Evolutionary conservation across 2,329 filamentous ascomycete genomes (phyloP), one percentile per base, ranked within the genome.

Genomic region (Diaporthe sp.): DNA sequence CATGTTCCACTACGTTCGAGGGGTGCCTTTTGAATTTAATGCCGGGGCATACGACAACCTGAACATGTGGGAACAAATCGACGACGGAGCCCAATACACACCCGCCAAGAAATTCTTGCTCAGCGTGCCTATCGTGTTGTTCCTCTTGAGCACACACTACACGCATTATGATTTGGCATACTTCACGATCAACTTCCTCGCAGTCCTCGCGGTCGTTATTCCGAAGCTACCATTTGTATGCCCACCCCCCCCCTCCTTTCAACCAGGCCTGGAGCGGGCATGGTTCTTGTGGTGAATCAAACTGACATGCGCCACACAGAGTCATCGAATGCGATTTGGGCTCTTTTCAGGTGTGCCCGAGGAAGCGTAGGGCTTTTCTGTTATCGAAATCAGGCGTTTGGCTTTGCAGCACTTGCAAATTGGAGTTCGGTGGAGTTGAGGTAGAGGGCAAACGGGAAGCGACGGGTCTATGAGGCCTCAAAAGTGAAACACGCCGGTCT

Each of bases 41-140:
- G 93, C 94, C 73, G 97, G 97, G 75, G 97, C 97, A 79, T 99
- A 98, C 85, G 97, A 99, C 88, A 98, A 99, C 84, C 90, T 99
- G 81, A 99, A 98, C 87, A 98, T 99, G 97, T 99, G 97, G 97
- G 97, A 99, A 87, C 97, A 99, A 86, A 99, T 99, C 83, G 97
- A 99, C 87, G 97, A 98, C 81, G 97, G 97, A 61, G 97, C 97
- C 79, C 97, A 99, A 84, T 99, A 98, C 87, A 99, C 97, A 0
- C 97, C 97, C 5, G 94, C 97, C 78, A 99, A 99, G 89, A 99
- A 99, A 85, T 99, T 99, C 81, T 88, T 99, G 75, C 92, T 98
- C 79, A 95, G 93, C 80, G 96, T 98, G 44, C 97, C 97, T 51
- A 97, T 99, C 80, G 90, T 96, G 77, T 90, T 99, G 77, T 99